phyloP scores from a whole-genome alignment of 23 red algal genomes.

The Gracilaria caudata region DNA sequence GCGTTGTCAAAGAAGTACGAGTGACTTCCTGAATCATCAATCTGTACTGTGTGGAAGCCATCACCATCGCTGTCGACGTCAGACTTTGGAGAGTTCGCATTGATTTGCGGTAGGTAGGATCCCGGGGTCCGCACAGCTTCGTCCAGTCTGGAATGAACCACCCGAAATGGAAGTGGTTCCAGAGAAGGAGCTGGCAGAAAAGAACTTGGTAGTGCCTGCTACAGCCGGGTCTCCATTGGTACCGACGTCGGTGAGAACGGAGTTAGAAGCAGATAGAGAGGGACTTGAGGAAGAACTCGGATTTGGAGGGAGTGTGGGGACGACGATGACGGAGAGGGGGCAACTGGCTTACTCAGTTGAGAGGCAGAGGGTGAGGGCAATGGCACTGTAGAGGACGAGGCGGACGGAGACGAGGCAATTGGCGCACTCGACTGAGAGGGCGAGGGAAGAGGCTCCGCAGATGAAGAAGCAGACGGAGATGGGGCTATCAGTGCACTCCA shows the following conservation, averaged over 20 bases:
- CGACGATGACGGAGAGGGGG: not conserved
- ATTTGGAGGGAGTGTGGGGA: not conserved
- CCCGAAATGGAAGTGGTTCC: conserved; percentile 14
- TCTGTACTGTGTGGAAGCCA: conserved; percentile 37
- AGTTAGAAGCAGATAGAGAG: not conserved
- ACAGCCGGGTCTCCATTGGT: not conserved
- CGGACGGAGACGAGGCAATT: not conserved
- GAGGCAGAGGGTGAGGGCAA: not conserved
- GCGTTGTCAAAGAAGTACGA: conserved; percentile 68
- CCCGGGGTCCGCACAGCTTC: conserved; percentile 42
- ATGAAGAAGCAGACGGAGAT: not conserved
- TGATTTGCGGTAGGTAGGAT: conserved; percentile 51
- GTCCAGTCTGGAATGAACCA: conserved; percentile 25
- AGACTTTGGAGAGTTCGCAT: conserved; percentile 61
- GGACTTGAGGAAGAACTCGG: conserved; percentile 7
- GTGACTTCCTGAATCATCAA: conserved; percentile 60
- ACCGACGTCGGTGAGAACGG: conserved; percentile 3
- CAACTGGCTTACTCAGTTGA: not conserved
- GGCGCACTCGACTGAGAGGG: not conserved
- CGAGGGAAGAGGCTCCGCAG: not conserved
- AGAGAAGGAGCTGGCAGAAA: conserved; percentile 10
- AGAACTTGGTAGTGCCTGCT: conserved; percentile 10
- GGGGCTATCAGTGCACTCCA: not conserved
- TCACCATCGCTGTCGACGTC: conserved; percentile 66
- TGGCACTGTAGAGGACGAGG: not conserved